Conservation (phyloP, 768 basidiomycete genomes). For the Lactifluus rugatus region DNA sequence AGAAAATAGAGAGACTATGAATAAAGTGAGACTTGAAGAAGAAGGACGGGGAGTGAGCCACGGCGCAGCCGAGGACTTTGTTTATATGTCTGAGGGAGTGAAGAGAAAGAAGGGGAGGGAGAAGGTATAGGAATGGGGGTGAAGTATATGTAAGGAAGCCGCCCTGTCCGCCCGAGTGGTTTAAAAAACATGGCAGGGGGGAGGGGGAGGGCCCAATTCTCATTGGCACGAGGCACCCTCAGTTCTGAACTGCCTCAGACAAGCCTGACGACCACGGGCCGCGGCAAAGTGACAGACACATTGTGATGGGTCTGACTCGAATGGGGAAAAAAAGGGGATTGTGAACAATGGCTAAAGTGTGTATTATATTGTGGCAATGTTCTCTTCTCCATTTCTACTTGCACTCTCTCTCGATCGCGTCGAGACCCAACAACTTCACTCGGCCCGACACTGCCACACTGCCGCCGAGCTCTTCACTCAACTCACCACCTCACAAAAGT, state of each 20-base stretch:
- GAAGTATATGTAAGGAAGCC: not conserved
- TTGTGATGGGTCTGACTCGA: not conserved
- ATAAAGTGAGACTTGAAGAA: not conserved
- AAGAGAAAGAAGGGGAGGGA: not conserved
- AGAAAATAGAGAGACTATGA: not conserved
- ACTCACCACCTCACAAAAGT: no score
- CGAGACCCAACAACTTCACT: no score
- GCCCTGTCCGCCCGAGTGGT: not conserved
- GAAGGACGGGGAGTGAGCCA: conserved; percentile 19
- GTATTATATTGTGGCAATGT: not conserved
- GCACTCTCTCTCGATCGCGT: no score
- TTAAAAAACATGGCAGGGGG: conserved; percentile 4
- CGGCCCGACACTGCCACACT: no score
- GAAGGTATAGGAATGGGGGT: not conserved
- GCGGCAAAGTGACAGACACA: not conserved
- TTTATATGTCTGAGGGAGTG: not conserved
- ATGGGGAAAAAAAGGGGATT: not conserved
- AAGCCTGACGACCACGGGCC: not conserved
- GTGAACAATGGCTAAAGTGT: not conserved
- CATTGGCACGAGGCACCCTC: conserved; percentile 12
- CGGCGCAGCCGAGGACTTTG: conserved; percentile 18
- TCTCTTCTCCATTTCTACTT: no score
- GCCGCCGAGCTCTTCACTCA: no score
- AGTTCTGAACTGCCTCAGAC: not conserved
- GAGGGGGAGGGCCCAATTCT: not conserved